Evolutionary conservation across 225 moss, liverwort and hornwort species (phyloP), one percentile per base, ranked within the genome.

Genomic region (Marchantia paleacea): DNA sequence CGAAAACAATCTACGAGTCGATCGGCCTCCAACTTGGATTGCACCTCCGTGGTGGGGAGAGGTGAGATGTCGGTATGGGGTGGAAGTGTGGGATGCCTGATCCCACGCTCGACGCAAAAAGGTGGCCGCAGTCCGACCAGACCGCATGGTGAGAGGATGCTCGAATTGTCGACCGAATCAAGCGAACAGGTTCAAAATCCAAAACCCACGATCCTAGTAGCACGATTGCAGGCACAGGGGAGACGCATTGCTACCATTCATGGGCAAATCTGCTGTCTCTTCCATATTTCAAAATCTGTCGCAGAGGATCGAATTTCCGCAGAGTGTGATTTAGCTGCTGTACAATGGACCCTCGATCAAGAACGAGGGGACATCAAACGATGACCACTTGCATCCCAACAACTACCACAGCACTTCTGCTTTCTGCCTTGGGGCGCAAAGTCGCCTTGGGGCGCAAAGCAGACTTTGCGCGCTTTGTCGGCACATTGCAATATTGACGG

Each of bases 81-180:
- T 72, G 25, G 72, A 72, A 8, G 72, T 25, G 10, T 50, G 48
- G 47, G 61, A 80, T 13, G 14, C 55, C 7, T 57, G 72, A 60
- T 73, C 49, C 58, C 80, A 60, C 57, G 61, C 72, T 22, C 80
- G 72, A 62, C 72, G 71, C n/a, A 72, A 22, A 3, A 81, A 52
- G 2, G 50, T 20, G 47, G 29, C 52, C 61, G 28, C 80, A 22
- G 54, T 65, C 19, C 52, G 73, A 51, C 74, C 64, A 8, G 65
- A 12, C 50, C 78, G n/a, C 78, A 78, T 78, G 7, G 16, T 78
- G 64, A 0, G 11, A 26, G 30, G 11, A 39, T 22, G 22, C 39
- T 50, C 7, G 16, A 60, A 18, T 8, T 47, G 20, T 39, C 31
- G 28, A 0, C 20, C 10, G 0, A 52, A 24, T 51, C 52, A 51